Evolutionary conservation across 345 rosid genomes (phyloP), one percentile per base, ranked within the genome.

Genomic region (Rhodamnia rubescens): DNA sequence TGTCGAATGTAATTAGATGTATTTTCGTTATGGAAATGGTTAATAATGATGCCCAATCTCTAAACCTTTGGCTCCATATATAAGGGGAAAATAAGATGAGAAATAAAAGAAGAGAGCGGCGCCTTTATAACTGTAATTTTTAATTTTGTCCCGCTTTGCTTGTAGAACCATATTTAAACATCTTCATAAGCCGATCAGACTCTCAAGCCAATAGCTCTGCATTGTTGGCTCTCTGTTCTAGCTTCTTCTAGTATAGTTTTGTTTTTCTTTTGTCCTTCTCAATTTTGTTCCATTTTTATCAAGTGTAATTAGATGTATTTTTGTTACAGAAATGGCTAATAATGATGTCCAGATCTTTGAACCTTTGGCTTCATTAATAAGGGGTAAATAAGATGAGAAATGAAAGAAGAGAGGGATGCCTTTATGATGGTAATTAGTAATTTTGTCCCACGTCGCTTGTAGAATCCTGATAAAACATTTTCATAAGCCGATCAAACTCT

Each of bases 111-210:
- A 8, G 1, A 29, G 6, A 64, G 21, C 11, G 11, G 29, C 7
- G 3, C 42, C 5, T 0, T 64, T 32, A 32, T 2, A 12, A 64
- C 3, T 0, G 24, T 64, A 32, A 64, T 32, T 64, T 11, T 64
- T 32, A 32, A 27, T 61, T 15, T 61, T 61, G 40, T 61, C 74
- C 74, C 74, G 27, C 74, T 14, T 29, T 0, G 74, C 42, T 61
- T 0, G 1, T 14, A 14, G 29, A 36, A 8, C 9, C 24, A 1
- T 1, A 2, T 18, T 32, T 32, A 32, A 69, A 69, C 1, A 9
- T 8, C 11, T 40, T 69, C 36, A 69, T 32, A 69, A 69, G 47
- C 24, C 11, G 9, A 18, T 10, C 3, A 69, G 47, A 49, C 11
- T 8, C 11, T 49, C 2, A 1, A n/a, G n/a, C n/a, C n/a, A n/a